Conservation (phyloP, 2,329 filamentous ascomycete genomes). For the Ciborinia camelliae region DNA sequence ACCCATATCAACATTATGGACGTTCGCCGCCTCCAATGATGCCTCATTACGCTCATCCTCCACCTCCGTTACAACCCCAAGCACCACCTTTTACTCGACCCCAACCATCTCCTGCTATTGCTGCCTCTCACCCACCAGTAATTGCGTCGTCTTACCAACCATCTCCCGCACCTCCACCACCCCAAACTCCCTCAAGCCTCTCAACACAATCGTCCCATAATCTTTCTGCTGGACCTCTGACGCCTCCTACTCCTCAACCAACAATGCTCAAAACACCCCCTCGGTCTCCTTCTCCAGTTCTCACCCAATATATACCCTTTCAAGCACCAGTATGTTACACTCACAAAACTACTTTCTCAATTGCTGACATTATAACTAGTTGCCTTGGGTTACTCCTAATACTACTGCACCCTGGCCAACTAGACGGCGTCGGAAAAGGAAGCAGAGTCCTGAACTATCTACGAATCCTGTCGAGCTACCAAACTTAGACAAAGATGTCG, state of each 20-base stretch:
- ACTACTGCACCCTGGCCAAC: constrained; percentile 51
- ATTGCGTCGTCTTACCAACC: constrained; percentile 46
- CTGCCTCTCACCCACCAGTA: constrained; percentile 54
- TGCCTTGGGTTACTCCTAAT: constrained; percentile 54
- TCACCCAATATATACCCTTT: constrained; percentile 40
- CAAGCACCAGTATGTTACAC: constrained; percentile 48
- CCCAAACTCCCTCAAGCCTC: constrained; percentile 40
- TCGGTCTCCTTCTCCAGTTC: constrained; percentile 31
- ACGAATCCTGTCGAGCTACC: constrained; percentile 31
- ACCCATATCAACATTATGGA: constrained; percentile 43
- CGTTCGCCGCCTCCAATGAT: constrained; percentile 49
- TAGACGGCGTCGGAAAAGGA: constrained; percentile 42
- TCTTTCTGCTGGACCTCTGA: constrained; percentile 39
- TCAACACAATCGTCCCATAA: constrained; percentile 37
- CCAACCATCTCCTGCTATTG: constrained; percentile 51
- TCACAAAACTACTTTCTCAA: constrained; percentile 3
- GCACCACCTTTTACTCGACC: constrained; percentile 44
- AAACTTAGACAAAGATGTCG: constrained; percentile 12
- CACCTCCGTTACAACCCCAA: constrained; percentile 35
- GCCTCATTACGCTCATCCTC: constrained; percentile 51
- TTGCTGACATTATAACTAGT: constrained; percentile 41
- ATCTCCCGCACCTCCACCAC: constrained; percentile 40
- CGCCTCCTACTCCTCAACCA: constrained; percentile 46
- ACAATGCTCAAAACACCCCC: constrained; percentile 28
- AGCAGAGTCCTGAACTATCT: constrained; percentile 38